Percentiles rank a stretch among this genome's conserved stretches.
Evolutionary conservation across 2,329 filamentous ascomycete genomes (phyloP).

Genomic region (Dactylonectria estremocensis): DNA sequence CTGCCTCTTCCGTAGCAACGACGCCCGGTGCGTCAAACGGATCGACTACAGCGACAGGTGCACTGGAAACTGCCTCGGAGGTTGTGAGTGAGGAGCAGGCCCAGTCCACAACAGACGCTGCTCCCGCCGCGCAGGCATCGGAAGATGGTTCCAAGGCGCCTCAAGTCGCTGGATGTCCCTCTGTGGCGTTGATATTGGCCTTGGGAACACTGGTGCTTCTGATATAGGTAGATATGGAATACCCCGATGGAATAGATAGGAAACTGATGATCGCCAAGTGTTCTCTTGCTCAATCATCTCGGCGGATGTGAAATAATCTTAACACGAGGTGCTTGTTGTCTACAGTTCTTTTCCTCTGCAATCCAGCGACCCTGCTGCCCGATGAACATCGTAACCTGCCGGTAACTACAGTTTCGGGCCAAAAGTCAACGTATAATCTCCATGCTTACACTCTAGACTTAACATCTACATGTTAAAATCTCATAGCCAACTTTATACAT

Average conservation of each 20-base stretch:
- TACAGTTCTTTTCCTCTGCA: neutral
- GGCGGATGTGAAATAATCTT: neutral
- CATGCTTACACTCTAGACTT: too few relatives aligned
- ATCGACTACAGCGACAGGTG: neutral
- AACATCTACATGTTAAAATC: too few relatives aligned
- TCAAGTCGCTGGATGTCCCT: constrained; percentile 13
- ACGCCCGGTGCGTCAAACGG: constrained; percentile 10
- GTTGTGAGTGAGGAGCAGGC: neutral
- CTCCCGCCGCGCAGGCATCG: constrained; percentile 7
- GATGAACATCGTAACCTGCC: too few relatives aligned
- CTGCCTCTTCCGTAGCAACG: constrained; percentile 2
- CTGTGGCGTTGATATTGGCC: constrained; percentile 19
- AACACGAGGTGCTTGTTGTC: neutral
- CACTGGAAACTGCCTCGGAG: neutral
- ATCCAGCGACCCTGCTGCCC: too few relatives aligned
- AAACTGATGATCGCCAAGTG: neutral
- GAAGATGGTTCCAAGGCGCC: constrained; percentile 19
- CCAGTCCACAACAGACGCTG: constrained; percentile 8
- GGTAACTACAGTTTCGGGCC: too few relatives aligned
- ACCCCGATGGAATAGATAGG: neutral
- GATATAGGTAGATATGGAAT: constrained; percentile 4
- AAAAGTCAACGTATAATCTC: too few relatives aligned
- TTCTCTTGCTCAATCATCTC: too few relatives aligned
- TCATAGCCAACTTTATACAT: too few relatives aligned
- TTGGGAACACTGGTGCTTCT: constrained; percentile 24